A percentile compares a stretch with the other conserved stretches of the same genome.
Evolutionary conservation across 345 rosid species (phyloP).

Genomic region (Psidium friedrichsthalianum): DNA sequence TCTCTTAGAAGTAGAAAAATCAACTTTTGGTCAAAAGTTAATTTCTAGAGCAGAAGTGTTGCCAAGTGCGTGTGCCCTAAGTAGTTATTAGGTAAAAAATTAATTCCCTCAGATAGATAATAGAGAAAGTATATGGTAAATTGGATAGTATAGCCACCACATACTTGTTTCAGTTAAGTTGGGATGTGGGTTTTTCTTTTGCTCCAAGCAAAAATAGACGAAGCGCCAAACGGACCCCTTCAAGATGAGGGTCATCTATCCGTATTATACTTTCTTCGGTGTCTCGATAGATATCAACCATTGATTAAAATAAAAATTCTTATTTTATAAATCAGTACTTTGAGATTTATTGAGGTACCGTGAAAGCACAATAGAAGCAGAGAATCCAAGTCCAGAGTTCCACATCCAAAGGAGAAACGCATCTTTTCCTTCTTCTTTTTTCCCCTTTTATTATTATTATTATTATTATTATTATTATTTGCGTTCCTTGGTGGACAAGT

Average conservation of each 20-base stretch:
- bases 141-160: not conserved
- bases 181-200: not conserved
- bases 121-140: not conserved
- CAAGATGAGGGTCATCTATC: not conserved
- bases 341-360: not conserved
- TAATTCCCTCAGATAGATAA: not conserved
- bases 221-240: not conserved
- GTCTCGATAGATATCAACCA: not conserved
- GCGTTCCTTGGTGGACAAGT: not conserved
- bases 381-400: not conserved
- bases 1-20: too few species aligned
- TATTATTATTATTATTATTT: not conserved
- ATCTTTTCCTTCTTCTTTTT: not conserved
- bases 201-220: not conserved
- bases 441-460: not conserved
- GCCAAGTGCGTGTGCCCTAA: too few species aligned
- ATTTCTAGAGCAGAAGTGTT: too few species aligned
- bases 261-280: not conserved
- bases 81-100: too few species aligned
- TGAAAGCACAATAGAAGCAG: not conserved
- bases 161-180: not conserved
- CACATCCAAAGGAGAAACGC: not conserved
- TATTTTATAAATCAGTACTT: not conserved
- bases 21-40: too few species aligned
- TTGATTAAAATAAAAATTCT: not conserved